Evolutionary conservation across 176 grass and related monocot genomes (phyloP), one percentile per base, ranked within the genome.

Genomic region (Dendrocalamus sinicus): DNA sequence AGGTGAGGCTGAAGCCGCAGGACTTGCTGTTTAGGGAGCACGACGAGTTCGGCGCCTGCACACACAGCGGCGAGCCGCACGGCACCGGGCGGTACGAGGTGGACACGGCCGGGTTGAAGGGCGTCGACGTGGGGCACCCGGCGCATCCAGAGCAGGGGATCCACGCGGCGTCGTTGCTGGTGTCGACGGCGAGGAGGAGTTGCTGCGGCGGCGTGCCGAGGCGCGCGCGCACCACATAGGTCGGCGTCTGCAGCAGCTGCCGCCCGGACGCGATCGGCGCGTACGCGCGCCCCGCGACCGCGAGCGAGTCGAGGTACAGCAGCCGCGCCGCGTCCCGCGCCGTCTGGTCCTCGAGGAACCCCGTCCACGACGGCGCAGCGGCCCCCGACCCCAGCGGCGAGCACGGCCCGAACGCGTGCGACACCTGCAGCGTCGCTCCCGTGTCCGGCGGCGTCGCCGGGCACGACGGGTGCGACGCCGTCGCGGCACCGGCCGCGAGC

Each of bases 111-210:
- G 89, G 78, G 16, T 88, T 71, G 87, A 97, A 95, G 1, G 91
- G 88, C 9, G 87, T 58, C 16, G 61, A 54, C 22, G 91, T 72
- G 28, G 90, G 79, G 78, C 92, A 97, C 1, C 92, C 92, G 0
- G 51, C 52, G 69, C 95, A 97, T 14, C 86, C 77, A 23, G 89
- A 28, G 76, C 95, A 97, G 44, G 95, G 95, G 78, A 95, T 90
- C 95, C 95, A 97, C 0, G 92, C 85, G 24, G 92, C 92, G 79
- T 97, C 95, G 73, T 84, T 95, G 88, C 92, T 95, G 13, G 86
- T 97, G 91, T 97, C 95, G 45, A 97, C 79, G 66, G 95, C 92
- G 64, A 93, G 88, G 51, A 97, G 92, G 48, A 97, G 81, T 50
- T 77, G 46, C 83, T 97, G 95, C 32, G 92, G 64, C 7, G 95